Evolutionary conservation across 169 alveolate species (phyloP).

Genomic region (Eimeria sp.): DNA sequence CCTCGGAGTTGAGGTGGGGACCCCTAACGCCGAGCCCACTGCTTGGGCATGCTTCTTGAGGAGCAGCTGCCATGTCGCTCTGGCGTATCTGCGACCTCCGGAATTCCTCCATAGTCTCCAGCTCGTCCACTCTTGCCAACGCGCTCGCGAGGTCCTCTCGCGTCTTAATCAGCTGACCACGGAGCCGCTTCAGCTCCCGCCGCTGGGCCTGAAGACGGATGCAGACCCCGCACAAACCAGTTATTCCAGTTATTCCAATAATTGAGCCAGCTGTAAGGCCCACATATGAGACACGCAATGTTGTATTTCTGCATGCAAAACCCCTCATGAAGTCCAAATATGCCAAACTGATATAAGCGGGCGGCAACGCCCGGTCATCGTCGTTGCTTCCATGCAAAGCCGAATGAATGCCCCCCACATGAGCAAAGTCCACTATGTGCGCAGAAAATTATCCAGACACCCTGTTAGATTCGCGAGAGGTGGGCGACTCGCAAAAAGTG

Average conservation of each 20-base stretch:
- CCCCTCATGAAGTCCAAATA: no score
- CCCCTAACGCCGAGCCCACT: not conserved
- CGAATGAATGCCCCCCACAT: not conserved
- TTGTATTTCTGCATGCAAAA: no score
- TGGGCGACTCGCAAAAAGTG: not conserved
- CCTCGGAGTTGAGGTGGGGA: not conserved
- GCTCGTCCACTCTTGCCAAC: conserved; percentile 76
- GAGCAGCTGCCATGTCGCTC: not conserved
- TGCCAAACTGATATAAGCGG: no score
- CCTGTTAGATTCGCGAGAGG: not conserved
- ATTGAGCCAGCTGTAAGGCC: no score
- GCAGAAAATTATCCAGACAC: not conserved
- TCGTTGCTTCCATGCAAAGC: not conserved
- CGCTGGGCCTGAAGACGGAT: conserved; percentile 40
- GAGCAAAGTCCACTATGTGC: not conserved
- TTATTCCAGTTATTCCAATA: no score
- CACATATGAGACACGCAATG: no score
- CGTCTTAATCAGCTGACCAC: conserved; percentile 60
- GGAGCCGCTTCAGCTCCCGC: conserved; percentile 71
- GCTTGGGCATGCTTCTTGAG: not conserved
- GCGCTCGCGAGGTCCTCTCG: conserved; percentile 72
- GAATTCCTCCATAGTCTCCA: conserved; percentile 54
- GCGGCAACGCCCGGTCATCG: no score
- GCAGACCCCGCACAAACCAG: not conserved
- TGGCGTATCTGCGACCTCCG: not conserved